phyloP scores from a whole-genome alignment of 495 filamentous ascomycete genomes.

The Neurospora sp. region DNA sequence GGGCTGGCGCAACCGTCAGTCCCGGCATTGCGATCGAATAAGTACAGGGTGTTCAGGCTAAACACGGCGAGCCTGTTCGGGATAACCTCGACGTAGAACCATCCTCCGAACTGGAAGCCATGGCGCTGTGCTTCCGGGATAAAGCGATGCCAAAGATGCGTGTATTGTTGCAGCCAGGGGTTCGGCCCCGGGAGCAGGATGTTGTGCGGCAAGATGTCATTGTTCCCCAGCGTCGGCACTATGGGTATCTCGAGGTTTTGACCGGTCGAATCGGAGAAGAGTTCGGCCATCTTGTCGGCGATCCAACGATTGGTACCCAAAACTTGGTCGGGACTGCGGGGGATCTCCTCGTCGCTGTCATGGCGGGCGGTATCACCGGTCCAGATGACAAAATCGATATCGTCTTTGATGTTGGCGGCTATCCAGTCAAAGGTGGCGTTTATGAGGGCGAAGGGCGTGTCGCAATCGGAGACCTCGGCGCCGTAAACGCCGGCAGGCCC shows the following conservation, averaged over 20 bases:
- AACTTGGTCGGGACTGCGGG: slow-evolving; percentile 65
- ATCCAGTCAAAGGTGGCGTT: slow-evolving; percentile 94
- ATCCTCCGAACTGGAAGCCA: slow-evolving; percentile 83
- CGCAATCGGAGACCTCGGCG: slow-evolving; percentile 78
- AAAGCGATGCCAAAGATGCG: slow-evolving; percentile 68
- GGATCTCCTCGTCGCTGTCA: slow-evolving; percentile 80
- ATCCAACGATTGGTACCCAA: slow-evolving; percentile 63
- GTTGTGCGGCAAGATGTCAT: slow-evolving; percentile 96
- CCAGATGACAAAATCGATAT: slow-evolving; percentile 94
- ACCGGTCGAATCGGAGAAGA: slow-evolving; percentile 49
- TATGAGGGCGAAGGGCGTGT: slow-evolving; percentile 67
- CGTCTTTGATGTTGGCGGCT: slow-evolving; percentile 66
- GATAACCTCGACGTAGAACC: slow-evolving; percentile 89
- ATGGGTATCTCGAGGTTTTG: slow-evolving; percentile 64
- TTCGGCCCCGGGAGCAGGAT: slow-evolving; percentile 83
- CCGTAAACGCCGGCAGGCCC: slow-evolving; percentile 76
- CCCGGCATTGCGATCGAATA: slow-evolving; percentile 83
- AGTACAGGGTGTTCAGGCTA: slow-evolving; percentile 94
- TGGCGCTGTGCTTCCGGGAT: slow-evolving; percentile 92
- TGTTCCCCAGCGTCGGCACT: slow-evolving; percentile 88
- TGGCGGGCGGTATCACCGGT: slow-evolving; percentile 94
- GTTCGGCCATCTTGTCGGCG: slow-evolving; percentile 62
- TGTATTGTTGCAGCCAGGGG: slow-evolving; percentile 63
- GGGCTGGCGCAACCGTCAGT: slow-evolving; percentile 77
- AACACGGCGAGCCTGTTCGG: slow-evolving; percentile 79